Conservation (phyloP, 2,329 filamentous ascomycete species). For the Xylariales sp. region DNA sequence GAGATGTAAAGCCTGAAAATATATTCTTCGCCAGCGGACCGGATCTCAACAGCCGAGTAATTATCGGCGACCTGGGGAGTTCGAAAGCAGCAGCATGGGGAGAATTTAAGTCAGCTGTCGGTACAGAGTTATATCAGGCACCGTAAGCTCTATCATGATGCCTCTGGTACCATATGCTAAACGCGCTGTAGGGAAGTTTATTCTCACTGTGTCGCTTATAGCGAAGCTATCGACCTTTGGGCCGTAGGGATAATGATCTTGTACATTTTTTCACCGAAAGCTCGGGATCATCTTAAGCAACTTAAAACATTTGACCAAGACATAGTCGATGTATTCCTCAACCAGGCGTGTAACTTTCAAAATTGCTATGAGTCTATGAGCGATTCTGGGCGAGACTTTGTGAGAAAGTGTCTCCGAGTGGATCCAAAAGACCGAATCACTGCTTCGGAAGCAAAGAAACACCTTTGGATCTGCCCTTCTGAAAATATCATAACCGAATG, state of each 20-base stretch:
- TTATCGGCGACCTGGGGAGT: slow-evolving; percentile 49
- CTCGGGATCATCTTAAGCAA: slow-evolving; percentile 7
- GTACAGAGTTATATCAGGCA: slow-evolving; percentile 43
- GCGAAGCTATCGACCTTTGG: slow-evolving; percentile 45
- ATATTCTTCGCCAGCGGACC: slow-evolving; percentile 44
- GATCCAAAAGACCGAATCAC: slow-evolving; percentile 27
- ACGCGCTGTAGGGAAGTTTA: slow-evolving; percentile 32
- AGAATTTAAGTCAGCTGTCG: slow-evolving; percentile 39
- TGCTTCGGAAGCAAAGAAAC: slow-evolving; percentile 23
- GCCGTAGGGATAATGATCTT: slow-evolving; percentile 43
- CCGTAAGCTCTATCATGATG: slow-evolving; percentile 36
- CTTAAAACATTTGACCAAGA: slow-evolving; percentile 19
- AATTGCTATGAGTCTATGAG: slow-evolving; percentile 11
- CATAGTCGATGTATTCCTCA: slow-evolving; percentile 13
- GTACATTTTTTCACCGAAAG: slow-evolving; percentile 17
- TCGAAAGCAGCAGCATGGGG: slow-evolving; percentile 37
- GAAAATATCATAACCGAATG: slow-evolving; percentile 11
- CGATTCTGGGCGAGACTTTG: slow-evolving; percentile 21
- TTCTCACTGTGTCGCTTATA: slow-evolving; percentile 20
- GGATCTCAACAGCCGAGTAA: slow-evolving; percentile 37
- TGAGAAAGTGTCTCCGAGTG: slow-evolving; percentile 28
- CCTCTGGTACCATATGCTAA: slow-evolving; percentile 6
- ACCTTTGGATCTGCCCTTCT: slow-evolving; percentile 30
- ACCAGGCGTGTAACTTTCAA: slow-evolving; percentile 7
- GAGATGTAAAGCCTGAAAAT: slow-evolving; percentile 52